Base-by-base conservation (phyloP, 129 eudicot species). In the Erigeron canadensis region DNA sequence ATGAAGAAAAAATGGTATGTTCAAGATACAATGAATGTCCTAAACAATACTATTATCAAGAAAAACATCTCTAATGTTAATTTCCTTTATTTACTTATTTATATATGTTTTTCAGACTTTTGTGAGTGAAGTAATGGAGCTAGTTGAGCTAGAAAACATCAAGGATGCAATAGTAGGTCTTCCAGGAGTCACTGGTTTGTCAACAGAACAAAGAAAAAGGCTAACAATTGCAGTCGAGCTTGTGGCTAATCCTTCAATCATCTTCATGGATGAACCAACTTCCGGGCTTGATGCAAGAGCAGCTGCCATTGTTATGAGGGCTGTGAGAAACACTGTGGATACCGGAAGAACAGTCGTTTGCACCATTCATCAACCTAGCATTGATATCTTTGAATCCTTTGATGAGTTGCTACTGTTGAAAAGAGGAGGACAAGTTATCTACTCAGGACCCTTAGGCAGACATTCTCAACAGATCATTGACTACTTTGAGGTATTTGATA, bases 281-380 rank as follows among this genome's bases (percentile, higher is more conserved):
- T 91, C 97, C 0, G 97, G 97, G 22, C 89, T 91, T 43, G 97
- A 91, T 81, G 97, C 97, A 17, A 80, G 97, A 65, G 97, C 97
- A 55, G 97, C 97, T 10, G 97, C 97, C 53, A 91, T 91, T 69
- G 97, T 91, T 22, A 91, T 88, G 96, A 86, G 97, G 79, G 86
- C 97, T 6, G 97, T 91, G 66, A 84, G 97, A 74, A 88, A 91
- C 82, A 91, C 97, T 7, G 97, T 91, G 8, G 96, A 91, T 75
- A 91, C 97, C 1, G 97, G 97, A 38, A 84, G 97, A 79, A 91
- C 97, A 7, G 96, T 91, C 19, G 97, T 91, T 42, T 91, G 97
- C 75, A 91, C 97, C 58, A 91, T 91, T 46, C 97, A 88, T 81
- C 97, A 91, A 45, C 97, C 97, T 44, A 88, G 98, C 65, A 91